These are phyloP conservation scores for Oenanthe javanica DNA, from an alignment of 140 eudicot species.

Conservation along the genomic window DNA sequence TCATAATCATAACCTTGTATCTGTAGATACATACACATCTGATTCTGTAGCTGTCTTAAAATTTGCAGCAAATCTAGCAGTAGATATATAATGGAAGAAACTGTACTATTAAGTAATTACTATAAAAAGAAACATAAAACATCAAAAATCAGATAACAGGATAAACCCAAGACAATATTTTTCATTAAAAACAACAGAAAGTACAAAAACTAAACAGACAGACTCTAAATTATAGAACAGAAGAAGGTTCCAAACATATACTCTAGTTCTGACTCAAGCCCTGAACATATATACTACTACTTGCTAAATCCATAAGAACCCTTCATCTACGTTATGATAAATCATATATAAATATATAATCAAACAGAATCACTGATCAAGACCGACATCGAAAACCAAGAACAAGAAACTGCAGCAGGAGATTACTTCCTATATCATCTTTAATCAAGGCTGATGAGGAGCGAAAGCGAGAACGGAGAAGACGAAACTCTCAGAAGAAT, in stretches of 20 bases:
- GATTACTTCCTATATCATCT: too few relatives aligned
- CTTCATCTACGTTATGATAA: too few relatives aligned
- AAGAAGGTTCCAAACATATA: not conserved
- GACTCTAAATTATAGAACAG: not conserved
- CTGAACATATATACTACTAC: not conserved
- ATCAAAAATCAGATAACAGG: not conserved
- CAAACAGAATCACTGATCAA: not conserved
- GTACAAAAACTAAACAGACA: not conserved
- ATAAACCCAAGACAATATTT: not conserved
- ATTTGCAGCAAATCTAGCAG: not conserved
- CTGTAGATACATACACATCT: too few relatives aligned
- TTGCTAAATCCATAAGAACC: too few relatives aligned
- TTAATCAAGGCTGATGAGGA: not conserved
- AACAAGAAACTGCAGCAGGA: not conserved
- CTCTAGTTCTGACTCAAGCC: too few relatives aligned
- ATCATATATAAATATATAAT: not conserved
- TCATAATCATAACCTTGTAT: too few relatives aligned
- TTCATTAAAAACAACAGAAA: not conserved
- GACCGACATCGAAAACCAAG: not conserved
- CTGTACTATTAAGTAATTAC: not conserved
- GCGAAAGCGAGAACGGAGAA: not conserved
- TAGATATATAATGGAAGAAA: not conserved
- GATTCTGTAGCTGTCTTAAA: not conserved
- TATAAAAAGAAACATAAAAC: not conserved
- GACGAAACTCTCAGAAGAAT: not conserved